A percentile compares a stretch with the other conserved stretches of the same genome.
Evolutionary conservation across 129 eudicot species (phyloP).

Genomic region (Erigeron canadensis): DNA sequence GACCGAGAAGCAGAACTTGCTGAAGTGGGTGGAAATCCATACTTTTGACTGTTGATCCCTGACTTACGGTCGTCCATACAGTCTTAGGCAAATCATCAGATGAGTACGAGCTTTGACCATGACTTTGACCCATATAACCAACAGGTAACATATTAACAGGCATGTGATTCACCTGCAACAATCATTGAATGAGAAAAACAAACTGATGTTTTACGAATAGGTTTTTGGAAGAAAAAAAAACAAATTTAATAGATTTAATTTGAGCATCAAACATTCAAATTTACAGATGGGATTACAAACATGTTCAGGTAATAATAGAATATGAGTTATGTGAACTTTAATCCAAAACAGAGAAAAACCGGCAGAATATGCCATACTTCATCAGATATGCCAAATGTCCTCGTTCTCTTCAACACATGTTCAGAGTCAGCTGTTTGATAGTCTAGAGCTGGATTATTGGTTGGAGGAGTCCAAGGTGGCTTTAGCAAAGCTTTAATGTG

Average conservation of each 20-base stretch:
- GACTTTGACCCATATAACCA: conserved; percentile 56
- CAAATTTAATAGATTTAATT: background rate
- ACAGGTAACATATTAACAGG: conserved; percentile 61
- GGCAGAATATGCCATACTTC: conserved; percentile 53
- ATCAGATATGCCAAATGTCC: conserved; percentile 73
- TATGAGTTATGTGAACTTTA: background rate
- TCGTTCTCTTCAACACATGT: conserved; percentile 65
- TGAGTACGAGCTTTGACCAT: conserved; percentile 74
- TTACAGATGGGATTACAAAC: background rate
- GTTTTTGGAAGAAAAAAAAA: background rate
- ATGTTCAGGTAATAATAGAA: conserved; percentile 7
- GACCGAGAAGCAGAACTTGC: conserved; percentile 78
- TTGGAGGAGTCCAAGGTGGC: conserved; percentile 85
- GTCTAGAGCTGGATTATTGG: conserved; percentile 58
- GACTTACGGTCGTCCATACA: conserved; percentile 66
- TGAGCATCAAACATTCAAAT: background rate
- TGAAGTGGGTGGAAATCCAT: conserved; percentile 87
- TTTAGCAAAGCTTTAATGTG: conserved; percentile 52
- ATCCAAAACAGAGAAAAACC: background rate
- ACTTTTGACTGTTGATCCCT: conserved; percentile 77
- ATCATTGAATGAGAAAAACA: conserved; percentile 5
- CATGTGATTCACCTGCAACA: conserved; percentile 56
- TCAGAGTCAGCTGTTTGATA: conserved; percentile 88
- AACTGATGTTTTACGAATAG: background rate
- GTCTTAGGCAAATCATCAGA: conserved; percentile 74